A percentile compares a stretch with the other conserved stretches of the same genome.
phyloP scores from a whole-genome alignment of 2,329 filamentous ascomycete genomes.

The Periglandula ipomoeae region DNA sequence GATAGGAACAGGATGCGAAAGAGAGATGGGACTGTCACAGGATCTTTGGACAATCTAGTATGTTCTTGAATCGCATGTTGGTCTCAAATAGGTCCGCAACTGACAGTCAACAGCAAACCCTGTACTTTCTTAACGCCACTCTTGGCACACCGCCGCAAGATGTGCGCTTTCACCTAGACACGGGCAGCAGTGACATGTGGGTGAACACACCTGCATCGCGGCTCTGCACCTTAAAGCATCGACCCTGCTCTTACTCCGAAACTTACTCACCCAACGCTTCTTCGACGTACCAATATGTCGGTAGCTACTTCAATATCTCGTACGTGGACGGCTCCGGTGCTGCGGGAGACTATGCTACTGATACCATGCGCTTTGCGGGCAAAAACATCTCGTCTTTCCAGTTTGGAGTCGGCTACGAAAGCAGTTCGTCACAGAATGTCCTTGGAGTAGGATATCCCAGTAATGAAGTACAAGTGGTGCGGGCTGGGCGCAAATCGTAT shows the following conservation, averaged over 20 bases:
- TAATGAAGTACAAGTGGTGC: conserved; percentile 67
- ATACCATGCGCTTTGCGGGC: conserved; percentile 55
- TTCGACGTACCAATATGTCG: conserved; percentile 66
- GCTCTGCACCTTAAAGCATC: conserved; percentile 41
- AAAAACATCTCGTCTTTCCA: conserved; percentile 48
- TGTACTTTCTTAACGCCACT: conserved; percentile 56
- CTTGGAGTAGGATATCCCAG: conserved; percentile 73
- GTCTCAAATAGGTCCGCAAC: background rate
- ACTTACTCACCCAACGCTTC: conserved; percentile 63
- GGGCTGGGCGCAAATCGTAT: conserved; percentile 46
- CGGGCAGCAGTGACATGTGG: conserved; percentile 62
- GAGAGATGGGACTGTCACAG: conserved; percentile 32
- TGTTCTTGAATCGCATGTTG: conserved; percentile 10
- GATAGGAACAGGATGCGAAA: conserved; percentile 29
- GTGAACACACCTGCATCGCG: conserved; percentile 56
- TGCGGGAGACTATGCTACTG: conserved; percentile 69
- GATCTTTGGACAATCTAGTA: conserved; percentile 48
- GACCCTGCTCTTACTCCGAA: conserved; percentile 52
- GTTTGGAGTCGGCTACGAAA: conserved; percentile 64
- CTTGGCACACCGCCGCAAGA: conserved; percentile 52
- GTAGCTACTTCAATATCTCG: conserved; percentile 73
- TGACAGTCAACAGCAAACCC: conserved; percentile 34
- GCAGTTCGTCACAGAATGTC: conserved; percentile 58
- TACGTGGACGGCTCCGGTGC: conserved; percentile 78
- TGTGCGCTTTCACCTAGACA: conserved; percentile 54